Base-by-base conservation (phyloP, 129 eudicot genomes). In the Flaveria brownii region DNA sequence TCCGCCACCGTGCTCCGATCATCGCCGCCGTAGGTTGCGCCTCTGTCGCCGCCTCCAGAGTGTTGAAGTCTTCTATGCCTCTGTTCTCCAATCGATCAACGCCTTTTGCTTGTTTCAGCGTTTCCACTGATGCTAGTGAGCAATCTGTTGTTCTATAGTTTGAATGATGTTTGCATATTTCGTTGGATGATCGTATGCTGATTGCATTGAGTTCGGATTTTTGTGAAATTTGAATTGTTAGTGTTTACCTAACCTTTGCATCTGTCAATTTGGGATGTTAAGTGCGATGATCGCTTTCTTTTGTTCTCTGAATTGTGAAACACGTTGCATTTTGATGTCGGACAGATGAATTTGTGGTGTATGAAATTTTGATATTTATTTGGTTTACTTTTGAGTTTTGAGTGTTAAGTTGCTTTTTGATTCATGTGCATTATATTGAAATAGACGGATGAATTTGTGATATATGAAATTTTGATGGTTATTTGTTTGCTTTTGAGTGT, bases 101-200 rank as follows among this genome's bases (percentile, higher is more conserved):
- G 18, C 89, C 93, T 43, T 91, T 93, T 68, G 93, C 91, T 84
- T 93, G 84, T 62, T 68, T 87, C 13, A 50, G 80, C 88, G 69
- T 82, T 77, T 84, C 98, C 49, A 65, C 88, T 65, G 72, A 83
- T 33, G 79, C 95, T 26, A 67, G 91, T 88, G 43, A 79, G 84
- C 36, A 47, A 66, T 51, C 64, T 67, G 12, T 59, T 62, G 8
- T 61, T 55, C 18, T 3, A 26, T 11, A 13, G 6, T 60, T 59
- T 70, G 7, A 54, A 23, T 2, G 2, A 36, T 64, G 0, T 9
- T 62, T 18, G 49, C 54, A 15, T 62, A 25, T n/a, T 75, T 67
- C 36, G 0, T 41, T 77, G 2, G 15, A 47, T 26, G 30, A 25
- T 63, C 6, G 28, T 64, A 6, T 5, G 46, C 3, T 26, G 11